phyloP scores from a whole-genome alignment of 257 asterid species.

The Handroanthus guayacan region DNA sequence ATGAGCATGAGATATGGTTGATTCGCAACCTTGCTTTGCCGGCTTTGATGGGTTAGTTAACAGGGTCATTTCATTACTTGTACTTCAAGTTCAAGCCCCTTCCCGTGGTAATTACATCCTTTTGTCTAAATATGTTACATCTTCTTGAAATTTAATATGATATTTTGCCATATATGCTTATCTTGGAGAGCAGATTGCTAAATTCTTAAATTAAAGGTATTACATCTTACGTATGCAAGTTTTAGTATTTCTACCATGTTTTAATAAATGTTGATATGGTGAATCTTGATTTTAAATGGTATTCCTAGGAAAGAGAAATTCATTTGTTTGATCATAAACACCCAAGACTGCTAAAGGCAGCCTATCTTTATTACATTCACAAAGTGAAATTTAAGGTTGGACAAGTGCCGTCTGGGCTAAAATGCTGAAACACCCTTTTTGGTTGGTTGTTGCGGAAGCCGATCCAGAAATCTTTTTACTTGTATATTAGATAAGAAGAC shows the following conservation, averaged over 20 bases:
- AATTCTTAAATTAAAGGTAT: not conserved
- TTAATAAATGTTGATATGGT: conserved; percentile 13
- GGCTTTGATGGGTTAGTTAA: not conserved
- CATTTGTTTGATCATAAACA: not conserved
- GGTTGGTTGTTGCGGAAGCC: too few relatives aligned
- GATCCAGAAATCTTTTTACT: not conserved
- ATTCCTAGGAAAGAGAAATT: not conserved
- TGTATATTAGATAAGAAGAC: conserved; percentile 38
- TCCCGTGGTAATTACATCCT: not conserved
- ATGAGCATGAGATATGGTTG: not conserved
- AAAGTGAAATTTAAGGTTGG: too few relatives aligned
- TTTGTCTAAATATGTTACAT: conserved; percentile 2
- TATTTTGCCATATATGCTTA: not conserved
- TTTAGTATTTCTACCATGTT: conserved; percentile 27
- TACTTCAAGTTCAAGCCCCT: not conserved
- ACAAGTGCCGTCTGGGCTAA: too few relatives aligned
- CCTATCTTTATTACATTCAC: too few relatives aligned
- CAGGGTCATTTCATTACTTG: not conserved
- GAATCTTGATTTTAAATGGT: conserved; percentile 5
- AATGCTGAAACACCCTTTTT: too few relatives aligned
- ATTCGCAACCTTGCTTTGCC: not conserved
- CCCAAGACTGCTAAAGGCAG: too few relatives aligned
- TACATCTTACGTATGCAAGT: conserved; percentile 12
- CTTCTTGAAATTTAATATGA: conserved; percentile 17
- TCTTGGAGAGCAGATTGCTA: conserved; percentile 16